A percentile compares a stretch with the other conserved stretches of the same genome.
These are phyloP conservation scores for Ceratocystis cubensis DNA, from an alignment of 2,329 filamentous ascomycete genomes.

Conservation along the genomic window DNA sequence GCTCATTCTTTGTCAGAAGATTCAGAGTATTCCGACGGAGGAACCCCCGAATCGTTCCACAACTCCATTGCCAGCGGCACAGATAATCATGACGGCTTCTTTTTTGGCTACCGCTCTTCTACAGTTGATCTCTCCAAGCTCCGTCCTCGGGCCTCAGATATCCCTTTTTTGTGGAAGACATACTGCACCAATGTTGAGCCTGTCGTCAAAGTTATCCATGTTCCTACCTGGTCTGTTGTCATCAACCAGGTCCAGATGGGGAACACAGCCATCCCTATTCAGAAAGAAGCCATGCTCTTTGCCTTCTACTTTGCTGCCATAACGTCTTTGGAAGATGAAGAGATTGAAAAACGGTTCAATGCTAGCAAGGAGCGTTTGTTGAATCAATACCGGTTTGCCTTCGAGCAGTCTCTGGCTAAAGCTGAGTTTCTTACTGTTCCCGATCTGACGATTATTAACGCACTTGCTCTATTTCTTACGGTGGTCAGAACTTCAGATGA, in stretches of 20 bases:
- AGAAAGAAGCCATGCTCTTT: conserved; percentile 51
- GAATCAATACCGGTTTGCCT: conserved; percentile 39
- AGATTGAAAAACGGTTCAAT: conserved; percentile 39
- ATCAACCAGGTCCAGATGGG: conserved; percentile 50
- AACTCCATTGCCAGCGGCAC: conserved; percentile 12
- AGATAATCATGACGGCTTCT: conserved; percentile 49
- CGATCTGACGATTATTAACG: conserved; percentile 45
- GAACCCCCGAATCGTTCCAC: conserved; percentile 30
- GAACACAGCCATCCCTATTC: conserved; percentile 37
- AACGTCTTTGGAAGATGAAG: conserved; percentile 46
- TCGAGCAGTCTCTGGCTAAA: conserved; percentile 45
- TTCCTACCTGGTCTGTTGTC: conserved; percentile 50
- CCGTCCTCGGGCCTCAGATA: conserved; percentile 54
- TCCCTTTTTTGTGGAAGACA: conserved; percentile 55
- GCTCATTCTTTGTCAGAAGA: conserved; percentile 32
- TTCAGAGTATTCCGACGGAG: conserved; percentile 51
- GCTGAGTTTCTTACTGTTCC: conserved; percentile 46
- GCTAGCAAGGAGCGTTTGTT: conserved; percentile 35
- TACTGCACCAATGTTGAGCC: conserved; percentile 65
- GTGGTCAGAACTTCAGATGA: conserved; percentile 37
- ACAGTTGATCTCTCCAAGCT: conserved; percentile 52
- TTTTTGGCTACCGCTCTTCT: conserved; percentile 61
- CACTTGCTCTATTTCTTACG: conserved; percentile 43
- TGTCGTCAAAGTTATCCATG: conserved; percentile 57
- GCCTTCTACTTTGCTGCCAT: conserved; percentile 47